Conservation (phyloP, 306 rosid genomes). For the Trifolium pratense region DNA sequence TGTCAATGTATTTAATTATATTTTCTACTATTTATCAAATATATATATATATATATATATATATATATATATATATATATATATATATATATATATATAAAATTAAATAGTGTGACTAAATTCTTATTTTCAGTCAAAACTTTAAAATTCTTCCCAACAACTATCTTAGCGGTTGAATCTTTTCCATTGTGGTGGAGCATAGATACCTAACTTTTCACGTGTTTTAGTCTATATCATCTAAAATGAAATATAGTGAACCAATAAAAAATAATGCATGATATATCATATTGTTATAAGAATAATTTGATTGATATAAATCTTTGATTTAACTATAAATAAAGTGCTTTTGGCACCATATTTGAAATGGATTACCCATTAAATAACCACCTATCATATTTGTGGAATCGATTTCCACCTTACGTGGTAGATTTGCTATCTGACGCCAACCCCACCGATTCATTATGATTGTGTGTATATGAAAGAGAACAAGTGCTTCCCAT, state of each 20-base stretch:
- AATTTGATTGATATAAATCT: neutral
- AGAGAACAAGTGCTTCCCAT: neutral
- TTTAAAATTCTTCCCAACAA: conserved; percentile 13
- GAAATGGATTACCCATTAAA: neutral
- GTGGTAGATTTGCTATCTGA: conserved; percentile 57
- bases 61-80: too few species aligned
- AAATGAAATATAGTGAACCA: neutral
- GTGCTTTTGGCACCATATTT: conserved; percentile 3
- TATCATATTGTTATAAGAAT: neutral
- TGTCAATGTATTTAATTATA: too few species aligned
- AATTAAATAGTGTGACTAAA: too few species aligned
- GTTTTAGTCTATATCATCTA: neutral
- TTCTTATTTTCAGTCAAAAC: too few species aligned
- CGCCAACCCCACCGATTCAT: conserved; percentile 61
- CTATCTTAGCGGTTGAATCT: conserved; percentile 29
- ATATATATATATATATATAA: too few species aligned
- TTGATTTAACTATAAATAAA: conserved; percentile 5
- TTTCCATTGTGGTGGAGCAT: conserved; percentile 37
- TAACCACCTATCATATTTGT: conserved; percentile 3
- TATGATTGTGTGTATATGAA: neutral
- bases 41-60: too few species aligned
- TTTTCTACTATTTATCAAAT: too few species aligned
- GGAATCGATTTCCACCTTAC: conserved; percentile 30
- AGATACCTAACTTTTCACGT: neutral
- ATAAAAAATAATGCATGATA: neutral